These are phyloP conservation scores for Sordariomycetes sp. DNA, from an alignment of 2,329 filamentous ascomycete species.

Conservation along the genomic window DNA sequence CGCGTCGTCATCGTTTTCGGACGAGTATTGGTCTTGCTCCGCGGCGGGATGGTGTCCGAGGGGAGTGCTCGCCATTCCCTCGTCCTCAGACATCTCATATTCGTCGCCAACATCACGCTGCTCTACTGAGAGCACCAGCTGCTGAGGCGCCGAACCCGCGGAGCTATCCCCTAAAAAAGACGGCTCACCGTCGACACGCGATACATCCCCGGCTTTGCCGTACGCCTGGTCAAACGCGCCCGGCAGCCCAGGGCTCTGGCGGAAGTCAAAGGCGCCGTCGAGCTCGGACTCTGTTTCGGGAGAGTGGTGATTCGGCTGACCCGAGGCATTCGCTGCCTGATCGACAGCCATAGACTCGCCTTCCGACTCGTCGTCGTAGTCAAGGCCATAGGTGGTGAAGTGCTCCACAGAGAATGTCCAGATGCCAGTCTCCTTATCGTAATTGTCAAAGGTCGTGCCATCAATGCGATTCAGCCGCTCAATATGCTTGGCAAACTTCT, in stretches of 20 bases:
- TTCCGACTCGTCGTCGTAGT: conserved; percentile 63
- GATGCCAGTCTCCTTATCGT: conserved; percentile 64
- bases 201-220: conserved; percentile 23
- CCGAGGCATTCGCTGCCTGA: conserved; percentile 6
- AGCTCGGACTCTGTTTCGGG: conserved; percentile 11
- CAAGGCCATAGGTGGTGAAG: conserved; percentile 88
- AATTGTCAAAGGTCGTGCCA: conserved; percentile 72
- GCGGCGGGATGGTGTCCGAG: conserved; percentile 60
- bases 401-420: conserved; percentile 95
- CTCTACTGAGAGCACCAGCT: conserved; percentile 44
- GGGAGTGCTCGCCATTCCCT: conserved; percentile 69
- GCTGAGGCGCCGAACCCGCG: conserved; percentile 62
- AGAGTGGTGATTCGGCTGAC: conserved; percentile 7
- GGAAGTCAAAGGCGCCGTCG: conserved; percentile 47
- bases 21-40: conserved; percentile 53
- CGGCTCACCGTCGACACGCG: conserved; percentile 37
- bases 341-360: conserved; percentile 22
- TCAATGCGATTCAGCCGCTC: conserved; percentile 65
- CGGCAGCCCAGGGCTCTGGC: conserved; percentile 38
- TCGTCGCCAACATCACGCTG: conserved; percentile 50
- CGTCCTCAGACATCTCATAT: conserved; percentile 60
- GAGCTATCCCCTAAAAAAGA: conserved; percentile 93
- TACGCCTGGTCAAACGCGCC: conserved; percentile 59
- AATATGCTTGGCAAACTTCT: conserved; percentile 68
- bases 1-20: conserved; percentile 29